Evolutionary conservation across 2,329 filamentous ascomycete genomes (phyloP), one percentile per base, ranked within the genome.

Genomic region (Sphaerulina populicola): DNA sequence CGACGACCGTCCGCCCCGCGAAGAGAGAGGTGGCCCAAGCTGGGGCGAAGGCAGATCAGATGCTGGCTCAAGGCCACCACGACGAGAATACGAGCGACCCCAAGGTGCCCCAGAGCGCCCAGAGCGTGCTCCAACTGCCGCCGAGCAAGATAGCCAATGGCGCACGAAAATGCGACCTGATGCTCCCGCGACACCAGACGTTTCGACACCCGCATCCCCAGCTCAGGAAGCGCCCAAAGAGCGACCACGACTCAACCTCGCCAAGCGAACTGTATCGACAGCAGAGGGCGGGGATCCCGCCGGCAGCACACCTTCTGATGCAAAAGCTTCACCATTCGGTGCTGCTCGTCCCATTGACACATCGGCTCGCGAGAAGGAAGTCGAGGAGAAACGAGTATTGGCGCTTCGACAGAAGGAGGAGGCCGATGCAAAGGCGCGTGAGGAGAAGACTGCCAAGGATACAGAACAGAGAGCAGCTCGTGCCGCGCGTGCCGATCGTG

Each of bases 261-360:
- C 83, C 58, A 97, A 97, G 79, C 82, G 93, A 60, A 96, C 90
- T 3, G 87, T 96, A 10, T 84, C 90, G 0, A 90, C 94, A 63
- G 77, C 82, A 21, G 74, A 81, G 9, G 65, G 75, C 12, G 66
- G 65, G 48, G 68, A 74, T 8, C 73, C 70, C 12, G 65, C 63
- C 10, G 62, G 67, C 27, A 53, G 59, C 38, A 52, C 63, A 12
- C 54, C 61, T 14, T 66, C 72, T 29, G 85, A 93, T 63, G 75
- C 86, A 38, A 97, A 96, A 75, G 79, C 89, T 23, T 97, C 85
- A 69, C 89, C 89, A 37, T 98, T 98, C 67, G 93, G 93, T 63
- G 90, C 86, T 55, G 93, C 93, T 51, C 83, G 86, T 56, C 93
- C 93, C 49, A 95, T 97, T 62, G 90, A 98, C 71, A 97, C 91